phyloP scores from a whole-genome alignment of 2,329 filamentous ascomycete genomes.

The Monosporascus sp. region DNA sequence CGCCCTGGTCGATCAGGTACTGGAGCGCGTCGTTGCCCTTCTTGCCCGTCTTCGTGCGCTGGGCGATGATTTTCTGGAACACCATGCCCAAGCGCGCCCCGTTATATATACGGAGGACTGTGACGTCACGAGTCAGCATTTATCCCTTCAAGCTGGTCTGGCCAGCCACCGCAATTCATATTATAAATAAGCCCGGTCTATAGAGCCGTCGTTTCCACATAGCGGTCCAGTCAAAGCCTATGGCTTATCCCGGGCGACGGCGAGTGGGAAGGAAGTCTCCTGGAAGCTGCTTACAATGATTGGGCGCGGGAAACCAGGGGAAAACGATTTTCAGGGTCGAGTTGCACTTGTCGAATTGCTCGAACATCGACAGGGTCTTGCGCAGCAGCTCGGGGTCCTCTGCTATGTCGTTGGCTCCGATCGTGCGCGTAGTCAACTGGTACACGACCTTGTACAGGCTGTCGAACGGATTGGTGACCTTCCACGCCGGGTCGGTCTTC shows the following conservation, averaged over 20 bases:
- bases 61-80: slow-evolving; percentile 41
- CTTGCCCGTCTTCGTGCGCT: slow-evolving; percentile 34
- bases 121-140: no score
- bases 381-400: slow-evolving; percentile 35
- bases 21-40: slow-evolving; percentile 47
- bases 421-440: slow-evolving; percentile 50
- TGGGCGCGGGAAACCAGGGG: slow-evolving; percentile 42
- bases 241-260: no score
- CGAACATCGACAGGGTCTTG: slow-evolving; percentile 39
- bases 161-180: no score
- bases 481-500: slow-evolving; percentile 15
- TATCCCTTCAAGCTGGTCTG: no score
- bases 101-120: slow-evolving; percentile 35
- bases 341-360: slow-evolving; percentile 37
- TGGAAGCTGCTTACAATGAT: slow-evolving; percentile 16
- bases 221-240: no score
- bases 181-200: no score
- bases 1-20: slow-evolving; percentile 45
- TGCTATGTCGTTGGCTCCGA: slow-evolving; percentile 49
- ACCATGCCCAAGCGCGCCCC: slow-evolving; percentile 43
- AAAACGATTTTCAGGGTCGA: slow-evolving; percentile 44
- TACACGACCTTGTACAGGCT: slow-evolving; percentile 48
- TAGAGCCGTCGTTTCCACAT: no score
- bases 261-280: no score
- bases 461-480: slow-evolving; percentile 47